Evolutionary conservation across 139 green algal genomes (phyloP).

Genomic region (Edaphochlamys debaryana): DNA sequence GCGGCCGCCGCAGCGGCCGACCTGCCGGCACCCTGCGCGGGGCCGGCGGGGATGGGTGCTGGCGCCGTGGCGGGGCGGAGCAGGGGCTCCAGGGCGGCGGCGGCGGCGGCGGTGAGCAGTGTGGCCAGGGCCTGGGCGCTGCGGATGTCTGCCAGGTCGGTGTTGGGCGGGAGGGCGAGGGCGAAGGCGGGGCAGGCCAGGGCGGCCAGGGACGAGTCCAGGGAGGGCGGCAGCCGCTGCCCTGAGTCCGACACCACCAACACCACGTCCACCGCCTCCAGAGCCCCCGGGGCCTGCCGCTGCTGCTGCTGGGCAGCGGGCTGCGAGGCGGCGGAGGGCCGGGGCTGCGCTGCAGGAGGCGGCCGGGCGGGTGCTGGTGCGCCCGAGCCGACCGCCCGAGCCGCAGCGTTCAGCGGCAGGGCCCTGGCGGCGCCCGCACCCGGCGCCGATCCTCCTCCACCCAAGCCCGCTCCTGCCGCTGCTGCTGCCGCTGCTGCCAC

Average conservation of each 20-base stretch:
- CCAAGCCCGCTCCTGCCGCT: no score
- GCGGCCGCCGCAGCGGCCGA: neutral
- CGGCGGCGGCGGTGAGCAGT: neutral
- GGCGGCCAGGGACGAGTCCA: slow-evolving; percentile 36
- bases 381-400: neutral
- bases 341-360: no score
- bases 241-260: slow-evolving; percentile 41
- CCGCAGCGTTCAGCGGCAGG: neutral
- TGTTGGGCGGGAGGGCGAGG: slow-evolving; percentile 41
- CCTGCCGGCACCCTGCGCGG: neutral
- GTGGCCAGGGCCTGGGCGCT: slow-evolving; percentile 12
- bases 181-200: slow-evolving; percentile 33
- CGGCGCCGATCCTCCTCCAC: no score
- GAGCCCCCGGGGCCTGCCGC: neutral
- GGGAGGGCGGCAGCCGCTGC: slow-evolving; percentile 20
- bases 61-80: neutral
- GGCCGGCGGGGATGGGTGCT: neutral
- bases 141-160: slow-evolving; percentile 4
- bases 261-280: neutral
- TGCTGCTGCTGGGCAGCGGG: neutral
- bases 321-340: neutral
- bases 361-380: no score
- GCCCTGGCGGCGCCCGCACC: neutral
- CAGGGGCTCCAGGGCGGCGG: neutral
- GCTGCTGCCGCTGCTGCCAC: no score